These are phyloP conservation scores for Drechslerella dactyloides DNA, from an alignment of 2,329 filamentous ascomycete genomes.

Conservation along the genomic window DNA sequence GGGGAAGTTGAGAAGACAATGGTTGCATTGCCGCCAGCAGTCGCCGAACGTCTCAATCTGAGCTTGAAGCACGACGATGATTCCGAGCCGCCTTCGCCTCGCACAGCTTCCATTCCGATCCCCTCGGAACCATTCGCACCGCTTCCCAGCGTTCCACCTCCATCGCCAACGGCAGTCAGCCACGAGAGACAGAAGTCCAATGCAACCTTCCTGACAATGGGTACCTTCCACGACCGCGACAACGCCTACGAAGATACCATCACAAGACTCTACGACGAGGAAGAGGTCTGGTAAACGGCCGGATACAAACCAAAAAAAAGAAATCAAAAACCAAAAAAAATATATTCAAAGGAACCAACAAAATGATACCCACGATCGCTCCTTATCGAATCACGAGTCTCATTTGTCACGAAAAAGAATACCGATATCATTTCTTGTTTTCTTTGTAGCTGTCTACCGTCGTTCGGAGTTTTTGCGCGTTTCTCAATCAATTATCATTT, in stretches of 20 bases:
- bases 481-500: neutral
- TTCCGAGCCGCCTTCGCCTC: slow-evolving; percentile 45
- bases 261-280: slow-evolving; percentile 46
- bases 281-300: slow-evolving; percentile 45
- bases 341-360: neutral
- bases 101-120: slow-evolving; percentile 43
- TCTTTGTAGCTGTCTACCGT: slow-evolving; percentile 1
- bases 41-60: slow-evolving; percentile 44
- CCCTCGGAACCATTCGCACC: slow-evolving; percentile 33
- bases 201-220: slow-evolving; percentile 38
- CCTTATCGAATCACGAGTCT: slow-evolving; percentile 39
- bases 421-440: slow-evolving; percentile 29
- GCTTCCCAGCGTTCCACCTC: slow-evolving; percentile 27
- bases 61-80: slow-evolving; percentile 39
- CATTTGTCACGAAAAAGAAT: slow-evolving; percentile 46
- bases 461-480: neutral
- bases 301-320: slow-evolving; percentile 16
- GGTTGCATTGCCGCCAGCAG: slow-evolving; percentile 39
- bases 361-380: slow-evolving; percentile 47
- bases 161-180: slow-evolving; percentile 35
- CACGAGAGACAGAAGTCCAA: slow-evolving; percentile 41
- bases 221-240: slow-evolving; percentile 29
- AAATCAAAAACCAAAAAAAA: slow-evolving; percentile 19
- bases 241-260: slow-evolving; percentile 45
- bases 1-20: slow-evolving; percentile 45